Base-by-base conservation (phyloP, 306 rosid genomes). In the Cyamopsis tetragonoloba region DNA sequence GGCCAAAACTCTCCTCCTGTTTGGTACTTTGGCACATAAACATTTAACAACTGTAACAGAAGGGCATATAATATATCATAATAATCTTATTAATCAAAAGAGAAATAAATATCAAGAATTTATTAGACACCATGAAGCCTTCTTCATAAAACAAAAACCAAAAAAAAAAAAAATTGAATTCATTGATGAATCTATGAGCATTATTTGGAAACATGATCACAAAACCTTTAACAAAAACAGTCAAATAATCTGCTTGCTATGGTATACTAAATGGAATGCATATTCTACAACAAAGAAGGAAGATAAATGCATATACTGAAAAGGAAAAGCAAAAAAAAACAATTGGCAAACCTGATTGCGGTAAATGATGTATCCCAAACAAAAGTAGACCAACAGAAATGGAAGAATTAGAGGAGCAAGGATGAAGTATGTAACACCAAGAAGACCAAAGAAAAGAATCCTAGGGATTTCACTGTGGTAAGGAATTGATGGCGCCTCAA, bases 361-460 rank as follows among this genome's bases (percentile, higher is more conserved):
- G 72, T 81, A 90, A 64, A 90, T 70, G 71, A 90, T 88, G 84
- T 85, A 93, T 60, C 84, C 96, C 35, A 79, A 53, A 73, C 92
- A 83, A 58, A 81, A 84, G 83, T 85, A 90, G 32, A 83, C 79
- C 73, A 90, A 79, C 66, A 93, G 85, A 84, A 93, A 93, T 46
- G 99, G 97, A 46, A 93, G 83, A 70, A 93, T 93, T 4, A 90
- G 77, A 26, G 99, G 99, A 71, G 99, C 95, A 20, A 86, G 91
- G 68, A 86, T 83, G 79, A 88, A 88, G 82, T 88, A 93, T 19
- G 92, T 83, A 43, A 88, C 58, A 56, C 97, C 96, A 39, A 90
- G 97, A 85, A 93, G 92, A 68, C 79, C 95, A 66, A 93, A 93
- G 70, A 93, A 83, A 63, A 86, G 86, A 84, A 82, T 43, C 70